Evolutionary conservation across 345 rosid species (phyloP), one percentile per base, ranked within the genome.

Genomic region (Moricandia moricandioides): DNA sequence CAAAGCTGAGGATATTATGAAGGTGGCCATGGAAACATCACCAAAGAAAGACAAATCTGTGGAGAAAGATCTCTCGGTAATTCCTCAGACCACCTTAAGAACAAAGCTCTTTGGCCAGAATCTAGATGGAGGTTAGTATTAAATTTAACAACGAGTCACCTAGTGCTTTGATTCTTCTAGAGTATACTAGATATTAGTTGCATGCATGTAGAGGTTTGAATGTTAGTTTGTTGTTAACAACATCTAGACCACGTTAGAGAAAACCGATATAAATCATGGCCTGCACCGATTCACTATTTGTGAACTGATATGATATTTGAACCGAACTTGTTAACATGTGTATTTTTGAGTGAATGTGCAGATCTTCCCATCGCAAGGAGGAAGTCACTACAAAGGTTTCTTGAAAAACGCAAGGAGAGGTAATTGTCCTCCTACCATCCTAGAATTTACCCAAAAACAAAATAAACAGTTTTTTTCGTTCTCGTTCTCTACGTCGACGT

Each of bases 351-450:
- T 37, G 49, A n/a, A 17, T 65, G 4, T 45, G 27, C 76, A 91
- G 97, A 88, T 85, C 84, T 94, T 73, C 95, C 97, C 0, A 82
- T 88, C 37, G 83, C 86, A 14, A 70, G 98, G 61, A 78, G 75
- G 77, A 91, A 83, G 73, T 94, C 98, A 30, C 81, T 94, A 58
- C 87, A 86, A 87, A 86, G 93, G 72, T 94, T 94, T 75, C 78
- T 94, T 37, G 96, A 88, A 86, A 94, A 90, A 72, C 97, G 97
- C 31, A 94, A 88, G 72, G 96, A 86, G 78, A 90, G 98, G 98
- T 91, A 85, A 82, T 45, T 27, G 30, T 37, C 79, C 55, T 68
- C 21, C 72, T 6, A 16, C 57, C n/a, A 57, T 37, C 58, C 77
- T 59, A 78, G 69, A 4, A 33, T 69, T 78, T 17, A 58, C 71